phyloP scores from a whole-genome alignment of 768 basidiomycete species.

The Botryobasidium botryosum region DNA sequence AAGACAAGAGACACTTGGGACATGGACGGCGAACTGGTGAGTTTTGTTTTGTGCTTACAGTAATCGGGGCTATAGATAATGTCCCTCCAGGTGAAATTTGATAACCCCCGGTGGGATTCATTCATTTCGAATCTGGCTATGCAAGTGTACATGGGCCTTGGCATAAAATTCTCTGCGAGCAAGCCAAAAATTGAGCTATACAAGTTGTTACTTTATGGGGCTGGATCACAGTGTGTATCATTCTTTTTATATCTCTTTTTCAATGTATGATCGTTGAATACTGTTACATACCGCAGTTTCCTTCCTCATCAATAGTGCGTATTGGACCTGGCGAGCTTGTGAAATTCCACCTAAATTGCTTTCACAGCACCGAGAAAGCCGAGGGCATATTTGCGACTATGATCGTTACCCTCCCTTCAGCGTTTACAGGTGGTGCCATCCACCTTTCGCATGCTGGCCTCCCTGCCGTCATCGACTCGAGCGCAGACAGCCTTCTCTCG shows the following conservation, averaged over 20 bases:
- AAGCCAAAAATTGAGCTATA: slow-evolving; percentile 29
- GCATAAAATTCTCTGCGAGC: no score
- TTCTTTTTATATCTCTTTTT: background rate
- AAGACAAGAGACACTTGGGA: no score
- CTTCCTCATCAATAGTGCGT: slow-evolving; percentile 32
- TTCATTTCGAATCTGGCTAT: no score
- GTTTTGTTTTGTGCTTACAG: no score
- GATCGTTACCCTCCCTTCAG: slow-evolving; percentile 31
- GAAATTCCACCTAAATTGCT: background rate
- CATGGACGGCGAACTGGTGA: no score
- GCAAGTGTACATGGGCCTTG: no score
- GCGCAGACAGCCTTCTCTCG: no score
- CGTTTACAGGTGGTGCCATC: slow-evolving; percentile 31
- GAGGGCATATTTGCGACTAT: slow-evolving; percentile 36
- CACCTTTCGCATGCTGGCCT: no score
- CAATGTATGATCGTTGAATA: background rate
- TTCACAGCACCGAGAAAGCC: slow-evolving; percentile 28
- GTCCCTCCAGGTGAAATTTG: no score
- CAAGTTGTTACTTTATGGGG: slow-evolving; percentile 33
- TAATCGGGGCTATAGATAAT: no score
- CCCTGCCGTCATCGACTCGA: no score
- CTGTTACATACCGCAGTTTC: slow-evolving; percentile 20
- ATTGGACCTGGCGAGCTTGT: background rate
- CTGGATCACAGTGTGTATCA: slow-evolving; percentile 30
- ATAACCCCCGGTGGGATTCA: no score